Conservation (phyloP, 2,329 filamentous ascomycete genomes). For the Curvularia spicifera region DNA sequence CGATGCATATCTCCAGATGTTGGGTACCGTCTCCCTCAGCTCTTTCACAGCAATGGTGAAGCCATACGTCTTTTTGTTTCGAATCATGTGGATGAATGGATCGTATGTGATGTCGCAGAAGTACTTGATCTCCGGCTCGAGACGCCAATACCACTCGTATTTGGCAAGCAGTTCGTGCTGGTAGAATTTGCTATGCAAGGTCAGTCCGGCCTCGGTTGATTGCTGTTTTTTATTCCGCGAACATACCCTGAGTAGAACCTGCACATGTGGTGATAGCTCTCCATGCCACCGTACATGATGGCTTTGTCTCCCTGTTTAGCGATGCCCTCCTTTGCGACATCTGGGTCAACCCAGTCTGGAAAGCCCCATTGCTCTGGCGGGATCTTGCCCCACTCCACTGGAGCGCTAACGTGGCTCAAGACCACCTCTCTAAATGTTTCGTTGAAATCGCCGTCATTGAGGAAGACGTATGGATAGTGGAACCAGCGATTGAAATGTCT, state of each 20-base stretch:
- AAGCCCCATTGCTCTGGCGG: constrained; percentile 92
- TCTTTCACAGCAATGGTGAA: constrained; percentile 99
- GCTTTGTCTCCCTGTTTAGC: constrained; percentile 94
- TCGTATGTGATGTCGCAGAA: constrained; percentile 99
- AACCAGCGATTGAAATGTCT: constrained; percentile 99
- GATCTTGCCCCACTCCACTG: constrained; percentile 94
- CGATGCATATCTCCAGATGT: constrained; percentile 98
- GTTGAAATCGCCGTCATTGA: constrained; percentile 98
- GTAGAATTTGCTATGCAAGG: constrained; percentile 78
- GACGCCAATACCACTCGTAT: constrained; percentile 99
- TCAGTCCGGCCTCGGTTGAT: constrained; percentile 21
- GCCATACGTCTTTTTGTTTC: constrained; percentile 95
- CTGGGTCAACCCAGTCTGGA: constrained; percentile 93
- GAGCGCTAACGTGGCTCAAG: constrained; percentile 83
- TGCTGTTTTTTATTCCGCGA: background rate
- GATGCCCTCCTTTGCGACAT: constrained; percentile 94
- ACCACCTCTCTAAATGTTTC: constrained; percentile 89
- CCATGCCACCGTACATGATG: constrained; percentile 99
- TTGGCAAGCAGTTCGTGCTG: constrained; percentile 93
- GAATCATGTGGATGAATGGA: constrained; percentile 93
- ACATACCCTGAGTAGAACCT: constrained; percentile 95
- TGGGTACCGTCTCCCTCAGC: constrained; percentile 94
- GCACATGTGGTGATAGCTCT: constrained; percentile 99
- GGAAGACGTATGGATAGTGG: constrained; percentile 96
- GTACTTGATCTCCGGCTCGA: constrained; percentile 99